Evolutionary conservation across 768 basidiomycete genomes (phyloP), one percentile per base, ranked within the genome.

Genomic region (Asterophora lycoperdoides): DNA sequence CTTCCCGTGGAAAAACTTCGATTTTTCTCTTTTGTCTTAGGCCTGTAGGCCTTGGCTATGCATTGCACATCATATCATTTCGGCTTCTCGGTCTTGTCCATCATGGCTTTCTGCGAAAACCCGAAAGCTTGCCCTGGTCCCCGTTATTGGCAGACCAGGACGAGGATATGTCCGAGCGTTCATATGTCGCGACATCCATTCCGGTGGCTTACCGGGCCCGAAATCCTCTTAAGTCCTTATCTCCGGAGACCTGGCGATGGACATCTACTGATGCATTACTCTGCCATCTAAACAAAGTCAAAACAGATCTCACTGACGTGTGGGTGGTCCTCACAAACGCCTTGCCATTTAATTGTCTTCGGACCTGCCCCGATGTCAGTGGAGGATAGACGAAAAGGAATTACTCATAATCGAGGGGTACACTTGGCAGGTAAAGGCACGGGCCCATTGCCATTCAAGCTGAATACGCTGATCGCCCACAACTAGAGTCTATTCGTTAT

Each of bases 171-270:
- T 18, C 29, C 28, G 36, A 37, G 10, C 19, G 46, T 32, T 32
- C 20, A 32, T 46, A 30, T 29, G n/a, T 46, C 18, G 3, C 44
- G 14, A 36, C n/a, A 3, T 13, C 13, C 14, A 6, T 11, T 17
- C 35, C 3, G 23, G 23, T 45, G 34, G 28, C 41, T 28, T 45
- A 35, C 15, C 52, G 52, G 55, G 29, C 49, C 55, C 55, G 52
- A 56, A 49, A 53, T 51, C 51, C n/a, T n/a, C n/a, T n/a, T n/a
- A n/a, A n/a, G 30, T n/a, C 19, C 44, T 56, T 47, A 56, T 40
- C 53, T 44, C 53, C 53, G 53, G 28, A 30, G 30, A n/a, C 42
- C n/a, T 30, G 20, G 30, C 30, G 8, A 33, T 33, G 33, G 3
- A 23, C 19, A 11, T 15, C 4, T 3, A n/a, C 29, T 3, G 9